Evolutionary conservation across 805 yeast species (phyloP), one percentile per base, ranked within the genome.

Genomic region (Debaryomyces tyrocola): DNA sequence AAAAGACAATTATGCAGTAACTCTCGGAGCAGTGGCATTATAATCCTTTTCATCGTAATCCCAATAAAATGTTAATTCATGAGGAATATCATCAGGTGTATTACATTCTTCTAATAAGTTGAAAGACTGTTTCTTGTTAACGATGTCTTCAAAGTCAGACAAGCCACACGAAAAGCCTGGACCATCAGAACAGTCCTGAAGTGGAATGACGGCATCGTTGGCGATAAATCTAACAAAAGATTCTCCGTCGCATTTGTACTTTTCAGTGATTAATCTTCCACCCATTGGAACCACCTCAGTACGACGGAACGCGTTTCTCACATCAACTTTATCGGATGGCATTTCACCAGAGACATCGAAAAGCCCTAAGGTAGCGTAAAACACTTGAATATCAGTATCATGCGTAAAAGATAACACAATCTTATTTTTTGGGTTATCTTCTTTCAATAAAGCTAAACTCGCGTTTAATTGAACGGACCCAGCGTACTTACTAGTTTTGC

Each of bases 401-500:
- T 87, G 92, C 6, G 87, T 73, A 68, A 85, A 83, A 51, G 80
- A 84, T 55, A 85, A 70, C 69, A 83, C 82, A 33, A 85, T 68
- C 44, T 75, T 82, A 45, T 73, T 74, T 7, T 60, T 57, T 33
- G 79, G 78, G 44, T 47, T 33, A 15, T 58, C 58, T 35, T 74
- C 70, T 47, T 69, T 60, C 50, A 82, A 66, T 46, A 75, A 67
- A 21, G 69, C 62, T 47, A 80, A 64, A 11, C 78, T 70, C 37
- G 76, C 73, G 33, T 74, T 69, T 44, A 69, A 62, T 45, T 75
- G 60, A 4, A 82, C 78, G 0, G 83, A 74, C 1, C 90, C 91
- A 36, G 82, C 70, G 4, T 82, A 76, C 15, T 74, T 72, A 3
- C 83, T 77, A 40, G 74, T 62, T 37, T 79, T 72, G 56, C 80